phyloP scores from a whole-genome alignment of 1,284 basidiomycete genomes.

The Takashimella tepidaria region DNA sequence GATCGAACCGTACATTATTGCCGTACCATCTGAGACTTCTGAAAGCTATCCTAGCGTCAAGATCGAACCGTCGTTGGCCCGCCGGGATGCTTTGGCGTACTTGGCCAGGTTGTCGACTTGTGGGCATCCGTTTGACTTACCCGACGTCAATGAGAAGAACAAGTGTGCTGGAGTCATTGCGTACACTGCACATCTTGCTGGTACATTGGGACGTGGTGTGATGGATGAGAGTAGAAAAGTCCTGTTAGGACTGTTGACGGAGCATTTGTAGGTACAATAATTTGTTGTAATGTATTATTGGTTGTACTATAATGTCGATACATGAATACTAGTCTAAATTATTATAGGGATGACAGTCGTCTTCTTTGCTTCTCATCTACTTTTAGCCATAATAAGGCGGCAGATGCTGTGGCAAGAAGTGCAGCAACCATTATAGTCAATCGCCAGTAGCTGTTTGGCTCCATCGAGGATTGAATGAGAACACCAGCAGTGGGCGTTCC shows the following conservation, averaged over 20 bases:
- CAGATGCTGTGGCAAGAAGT: not conserved
- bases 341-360: not conserved
- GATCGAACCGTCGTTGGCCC: constrained; percentile 24
- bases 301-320: not conserved
- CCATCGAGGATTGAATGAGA: constrained; percentile 8
- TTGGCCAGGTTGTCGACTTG: constrained; percentile 7
- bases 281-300: too few species aligned
- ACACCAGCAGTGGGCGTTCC: constrained; percentile 30
- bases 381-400: not conserved
- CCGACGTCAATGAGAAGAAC: constrained; percentile 16
- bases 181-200: constrained; percentile 23
- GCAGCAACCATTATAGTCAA: not conserved
- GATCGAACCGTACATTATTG: not conserved
- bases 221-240: constrained; percentile 23
- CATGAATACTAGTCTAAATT: not conserved
- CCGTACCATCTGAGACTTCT: not conserved
- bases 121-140: constrained; percentile 1
- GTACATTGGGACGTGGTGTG: constrained; percentile 16
- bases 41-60: not conserved
- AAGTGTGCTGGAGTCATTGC: constrained; percentile 20
- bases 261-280: not conserved
- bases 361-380: not conserved
- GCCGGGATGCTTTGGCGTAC: constrained; percentile 17
- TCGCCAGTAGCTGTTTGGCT: constrained; percentile 7
- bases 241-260: constrained; percentile 9